Conservation (phyloP, 2,329 filamentous ascomycete species). For the Penicillium psychrosexuale region DNA sequence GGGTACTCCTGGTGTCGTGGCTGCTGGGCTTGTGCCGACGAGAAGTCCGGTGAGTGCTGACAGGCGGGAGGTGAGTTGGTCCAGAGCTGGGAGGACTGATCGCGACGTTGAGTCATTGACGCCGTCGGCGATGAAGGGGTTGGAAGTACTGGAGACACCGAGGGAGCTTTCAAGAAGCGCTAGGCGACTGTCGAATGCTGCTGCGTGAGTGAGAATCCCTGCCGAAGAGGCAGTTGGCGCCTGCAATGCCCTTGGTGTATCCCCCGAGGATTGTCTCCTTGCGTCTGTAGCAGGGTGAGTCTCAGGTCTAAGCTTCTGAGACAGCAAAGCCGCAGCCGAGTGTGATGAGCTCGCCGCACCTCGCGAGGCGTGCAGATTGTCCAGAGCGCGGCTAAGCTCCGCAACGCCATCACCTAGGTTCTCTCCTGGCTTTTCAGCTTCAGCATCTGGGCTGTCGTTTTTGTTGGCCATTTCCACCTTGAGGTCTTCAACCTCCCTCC, state of each 20-base stretch:
- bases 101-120: constrained; percentile 52
- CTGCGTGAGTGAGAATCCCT: constrained; percentile 69
- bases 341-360: constrained; percentile 19
- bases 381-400: constrained; percentile 68
- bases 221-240: constrained; percentile 31
- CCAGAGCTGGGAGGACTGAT: constrained; percentile 78
- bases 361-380: constrained; percentile 55
- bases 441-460: constrained; percentile 51
- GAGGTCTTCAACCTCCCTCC: constrained; percentile 75
- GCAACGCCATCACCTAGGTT: constrained; percentile 57
- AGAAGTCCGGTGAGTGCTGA: constrained; percentile 61
- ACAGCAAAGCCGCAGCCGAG: constrained; percentile 36
- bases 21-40: constrained; percentile 33
- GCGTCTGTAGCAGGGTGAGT: constrained; percentile 3
- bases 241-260: constrained; percentile 11
- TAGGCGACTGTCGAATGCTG: constrained; percentile 83
- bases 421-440: constrained; percentile 42
- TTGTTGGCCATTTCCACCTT: constrained; percentile 50
- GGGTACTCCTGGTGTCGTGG: constrained; percentile 18
- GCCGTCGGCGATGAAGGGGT: constrained; percentile 49
- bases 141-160: constrained; percentile 68
- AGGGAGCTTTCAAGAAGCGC: constrained; percentile 74
- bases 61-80: constrained; percentile 77
- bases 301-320: constrained; percentile 33
- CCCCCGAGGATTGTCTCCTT: constrained; percentile 4